Conservation (phyloP, 1,139 yeast genomes). For the Kodamaea ohmeri region DNA sequence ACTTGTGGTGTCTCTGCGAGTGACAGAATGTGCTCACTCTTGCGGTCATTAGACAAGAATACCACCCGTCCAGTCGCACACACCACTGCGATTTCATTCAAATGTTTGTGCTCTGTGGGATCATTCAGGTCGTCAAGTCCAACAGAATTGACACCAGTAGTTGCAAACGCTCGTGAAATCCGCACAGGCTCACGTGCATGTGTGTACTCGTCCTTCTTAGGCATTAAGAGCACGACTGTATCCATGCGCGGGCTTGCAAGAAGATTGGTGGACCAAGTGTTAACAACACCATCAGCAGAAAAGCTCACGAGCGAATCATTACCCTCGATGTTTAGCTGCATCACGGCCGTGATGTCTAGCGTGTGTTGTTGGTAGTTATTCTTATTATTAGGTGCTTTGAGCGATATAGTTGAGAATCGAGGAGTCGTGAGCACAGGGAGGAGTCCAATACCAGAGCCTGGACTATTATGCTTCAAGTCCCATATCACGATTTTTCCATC, state of each 20-base stretch:
- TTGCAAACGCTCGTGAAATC: conserved; percentile 10
- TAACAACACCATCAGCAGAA: conserved; percentile 36
- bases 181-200: conserved; percentile 13
- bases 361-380: conserved; percentile 12
- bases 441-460: conserved; percentile 18
- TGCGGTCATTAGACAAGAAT: conserved; percentile 28
- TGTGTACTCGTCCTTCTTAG: conserved; percentile 14
- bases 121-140: neutral
- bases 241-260: conserved; percentile 32
- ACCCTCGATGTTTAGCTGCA: conserved; percentile 23
- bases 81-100: conserved; percentile 40
- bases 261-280: conserved; percentile 42
- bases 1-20: conserved; percentile 18
- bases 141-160: neutral
- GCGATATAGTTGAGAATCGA: conserved; percentile 14
- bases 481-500: conserved; percentile 42
- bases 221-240: conserved; percentile 16
- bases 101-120: conserved; percentile 20
- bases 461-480: conserved; percentile 27
- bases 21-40: conserved; percentile 31
- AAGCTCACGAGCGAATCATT: conserved; percentile 30
- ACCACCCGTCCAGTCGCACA: conserved; percentile 49
- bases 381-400: conserved; percentile 5
- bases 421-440: conserved; percentile 34
- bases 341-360: conserved; percentile 16